A percentile compares a stretch with the other conserved stretches of the same genome.
Conservation (phyloP, 192 early-diverging fungal species). For the Gaertneriomyces semiglobifer region DNA sequence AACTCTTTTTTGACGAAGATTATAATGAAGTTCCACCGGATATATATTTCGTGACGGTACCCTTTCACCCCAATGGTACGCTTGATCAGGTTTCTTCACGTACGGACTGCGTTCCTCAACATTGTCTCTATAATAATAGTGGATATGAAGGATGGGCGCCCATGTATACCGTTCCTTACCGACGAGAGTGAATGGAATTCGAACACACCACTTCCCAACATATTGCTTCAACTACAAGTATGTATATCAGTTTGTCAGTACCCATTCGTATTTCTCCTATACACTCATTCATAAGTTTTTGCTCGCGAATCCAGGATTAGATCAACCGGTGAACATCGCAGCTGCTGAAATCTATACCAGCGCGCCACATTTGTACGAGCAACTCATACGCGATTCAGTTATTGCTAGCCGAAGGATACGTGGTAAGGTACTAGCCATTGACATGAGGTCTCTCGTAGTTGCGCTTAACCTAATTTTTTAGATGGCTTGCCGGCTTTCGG, state of each 20-base stretch:
- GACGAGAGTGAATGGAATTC: conserved; percentile 37
- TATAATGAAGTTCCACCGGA: conserved; percentile 50
- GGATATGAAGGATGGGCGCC: conserved; percentile 44
- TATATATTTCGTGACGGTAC: conserved; percentile 49
- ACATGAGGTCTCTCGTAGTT: too few relatives aligned
- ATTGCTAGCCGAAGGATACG: conserved; percentile 43
- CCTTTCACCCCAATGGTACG: conserved; percentile 54
- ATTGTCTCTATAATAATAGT: conserved; percentile 10
- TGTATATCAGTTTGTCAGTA: neutral
- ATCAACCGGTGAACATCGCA: conserved; percentile 41
- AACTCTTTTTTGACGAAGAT: conserved; percentile 40
- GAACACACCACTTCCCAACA: conserved; percentile 26
- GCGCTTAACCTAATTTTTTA: neutral
- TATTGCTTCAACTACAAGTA: conserved; percentile 44
- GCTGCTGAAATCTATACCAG: conserved; percentile 43
- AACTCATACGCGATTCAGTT: conserved; percentile 51
- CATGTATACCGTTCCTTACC: conserved; percentile 40
- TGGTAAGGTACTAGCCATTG: conserved; percentile 7
- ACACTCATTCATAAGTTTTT: conserved; percentile 28
- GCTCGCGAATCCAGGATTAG: conserved; percentile 42
- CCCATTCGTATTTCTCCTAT: neutral
- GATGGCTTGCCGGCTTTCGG: conserved; percentile 17
- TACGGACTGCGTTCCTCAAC: neutral
- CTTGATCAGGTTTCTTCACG: neutral
- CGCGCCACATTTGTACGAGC: conserved; percentile 45